Conservation (phyloP, 257 asterid genomes). For the Nicotiana tabacum region DNA sequence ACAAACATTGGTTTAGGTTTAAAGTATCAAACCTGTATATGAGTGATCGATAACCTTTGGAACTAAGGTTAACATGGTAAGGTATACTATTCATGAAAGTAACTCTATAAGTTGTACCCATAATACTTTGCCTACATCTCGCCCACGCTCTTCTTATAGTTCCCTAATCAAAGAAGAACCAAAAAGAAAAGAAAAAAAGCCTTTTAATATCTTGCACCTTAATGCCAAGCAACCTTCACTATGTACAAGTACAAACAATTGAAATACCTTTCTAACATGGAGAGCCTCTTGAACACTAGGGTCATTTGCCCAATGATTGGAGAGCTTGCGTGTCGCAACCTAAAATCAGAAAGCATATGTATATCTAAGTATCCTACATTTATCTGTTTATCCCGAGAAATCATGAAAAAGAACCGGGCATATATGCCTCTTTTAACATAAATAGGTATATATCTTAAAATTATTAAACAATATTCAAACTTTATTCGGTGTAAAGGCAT, state of each 20-base stretch:
- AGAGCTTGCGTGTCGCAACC: background rate
- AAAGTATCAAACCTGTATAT: background rate
- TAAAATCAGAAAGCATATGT: background rate
- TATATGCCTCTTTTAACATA: background rate
- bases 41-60: background rate
- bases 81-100: background rate
- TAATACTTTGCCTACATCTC: background rate
- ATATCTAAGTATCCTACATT: background rate
- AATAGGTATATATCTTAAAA: too few species aligned
- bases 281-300: constrained; percentile 23
- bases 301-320: constrained; percentile 23
- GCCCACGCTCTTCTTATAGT: background rate
- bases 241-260: background rate
- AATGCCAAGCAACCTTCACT: background rate
- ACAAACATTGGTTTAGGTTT: background rate
- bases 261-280: constrained; percentile 21
- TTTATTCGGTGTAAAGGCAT: too few species aligned
- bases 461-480: too few species aligned
- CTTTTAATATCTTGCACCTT: background rate
- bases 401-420: background rate
- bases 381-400: background rate
- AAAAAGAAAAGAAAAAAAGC: too few species aligned
- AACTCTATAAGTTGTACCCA: background rate
- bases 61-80: constrained; percentile 1
- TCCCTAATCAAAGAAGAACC: background rate